phyloP scores from a whole-genome alignment of 2,329 filamentous ascomycete species.

The Hysterium pulicare region DNA sequence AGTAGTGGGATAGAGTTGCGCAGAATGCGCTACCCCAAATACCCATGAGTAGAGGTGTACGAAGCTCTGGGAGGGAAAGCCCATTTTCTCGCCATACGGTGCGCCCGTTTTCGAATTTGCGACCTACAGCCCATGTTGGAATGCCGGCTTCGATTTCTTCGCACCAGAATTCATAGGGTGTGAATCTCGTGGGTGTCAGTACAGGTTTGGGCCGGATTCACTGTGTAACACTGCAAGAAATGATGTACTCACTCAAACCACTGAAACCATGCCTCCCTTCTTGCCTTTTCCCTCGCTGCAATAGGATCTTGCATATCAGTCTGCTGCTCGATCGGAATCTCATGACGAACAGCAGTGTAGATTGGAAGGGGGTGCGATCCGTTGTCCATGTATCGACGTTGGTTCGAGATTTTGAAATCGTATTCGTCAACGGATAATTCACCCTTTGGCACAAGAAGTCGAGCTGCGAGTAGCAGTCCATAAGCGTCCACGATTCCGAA shows the following conservation, averaged over 20 bases:
- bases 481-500: constrained; percentile 94
- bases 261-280: constrained; percentile 83
- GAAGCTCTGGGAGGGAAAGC: constrained; percentile 76
- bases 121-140: constrained; percentile 88
- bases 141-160: constrained; percentile 91
- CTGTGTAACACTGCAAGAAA: neutral
- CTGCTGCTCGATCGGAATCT: constrained; percentile 70
- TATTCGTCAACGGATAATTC: constrained; percentile 71
- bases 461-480: constrained; percentile 77
- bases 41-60: constrained; percentile 80
- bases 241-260: constrained; percentile 79
- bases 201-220: neutral
- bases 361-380: constrained; percentile 87
- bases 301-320: constrained; percentile 31
- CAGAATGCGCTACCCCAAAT: constrained; percentile 98
- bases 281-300: constrained; percentile 45
- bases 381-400: constrained; percentile 69
- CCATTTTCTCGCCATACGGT: constrained; percentile 62
- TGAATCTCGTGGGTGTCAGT: constrained; percentile 40
- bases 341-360: constrained; percentile 91
- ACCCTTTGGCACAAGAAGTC: constrained; percentile 81
- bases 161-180: constrained; percentile 91
- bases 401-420: constrained; percentile 90
- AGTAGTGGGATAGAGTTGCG: constrained; percentile 92
- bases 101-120: constrained; percentile 71